Percentiles rank a stretch among this genome's conserved stretches.
These are phyloP conservation scores for Trapa bicornis DNA, from an alignment of 345 rosid species.

Conservation along the genomic window DNA sequence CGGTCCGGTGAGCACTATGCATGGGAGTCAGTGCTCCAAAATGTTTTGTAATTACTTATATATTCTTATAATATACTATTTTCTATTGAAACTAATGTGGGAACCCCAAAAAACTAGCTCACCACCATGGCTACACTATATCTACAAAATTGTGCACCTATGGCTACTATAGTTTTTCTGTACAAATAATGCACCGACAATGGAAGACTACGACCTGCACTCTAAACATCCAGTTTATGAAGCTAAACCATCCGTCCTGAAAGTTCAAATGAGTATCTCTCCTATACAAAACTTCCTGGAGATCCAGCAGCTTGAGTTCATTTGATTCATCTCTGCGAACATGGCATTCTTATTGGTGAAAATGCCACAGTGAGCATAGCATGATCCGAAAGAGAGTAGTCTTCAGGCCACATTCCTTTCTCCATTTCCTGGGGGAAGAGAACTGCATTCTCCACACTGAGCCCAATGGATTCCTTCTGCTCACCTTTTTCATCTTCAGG, in stretches of 20 bases:
- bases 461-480: constrained; percentile 54
- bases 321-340: constrained; percentile 15
- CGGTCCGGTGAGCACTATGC: too few relatives aligned
- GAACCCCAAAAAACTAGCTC: too few relatives aligned
- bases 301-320: not conserved
- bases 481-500: constrained; percentile 15
- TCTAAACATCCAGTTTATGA: not conserved
- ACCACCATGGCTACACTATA: not conserved
- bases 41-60: too few relatives aligned
- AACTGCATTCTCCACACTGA: constrained; percentile 60
- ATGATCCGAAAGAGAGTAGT: constrained; percentile 77
- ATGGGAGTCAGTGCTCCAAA: too few relatives aligned
- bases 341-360: constrained; percentile 59
- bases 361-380: constrained; percentile 78
- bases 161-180: not conserved
- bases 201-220: not conserved
- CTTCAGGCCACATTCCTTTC: constrained; percentile 85
- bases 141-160: not conserved
- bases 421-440: constrained; percentile 83
- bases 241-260: not conserved
- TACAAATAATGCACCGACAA: not conserved
- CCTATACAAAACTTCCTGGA: not conserved
- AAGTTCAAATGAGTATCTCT: not conserved
- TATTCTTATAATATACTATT: too few relatives aligned
- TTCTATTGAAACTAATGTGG: too few relatives aligned